phyloP scores from a whole-genome alignment of 257 asterid genomes.

The Gentiana dahurica region DNA sequence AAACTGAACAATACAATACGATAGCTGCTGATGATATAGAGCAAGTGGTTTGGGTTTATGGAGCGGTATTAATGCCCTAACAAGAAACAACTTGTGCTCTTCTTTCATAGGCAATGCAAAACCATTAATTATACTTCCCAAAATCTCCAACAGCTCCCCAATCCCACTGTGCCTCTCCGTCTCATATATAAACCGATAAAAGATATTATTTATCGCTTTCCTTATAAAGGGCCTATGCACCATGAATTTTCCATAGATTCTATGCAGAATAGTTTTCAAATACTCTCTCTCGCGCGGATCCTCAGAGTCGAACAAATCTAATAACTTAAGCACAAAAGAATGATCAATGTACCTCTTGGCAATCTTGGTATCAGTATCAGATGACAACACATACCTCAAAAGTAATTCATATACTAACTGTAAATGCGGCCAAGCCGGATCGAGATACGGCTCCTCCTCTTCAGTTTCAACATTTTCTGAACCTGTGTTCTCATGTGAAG shows the following conservation, averaged over 20 bases:
- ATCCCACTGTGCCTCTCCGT: conserved; percentile 68
- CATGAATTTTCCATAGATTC: conserved; percentile 86
- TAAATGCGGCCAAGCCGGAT: conserved; percentile 76
- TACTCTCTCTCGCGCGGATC: conserved; percentile 84
- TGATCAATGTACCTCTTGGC: conserved; percentile 71
- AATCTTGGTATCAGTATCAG: conserved; percentile 57
- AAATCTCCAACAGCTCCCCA: conserved; percentile 78
- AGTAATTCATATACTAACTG: conserved; percentile 65
- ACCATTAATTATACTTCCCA: conserved; percentile 85
- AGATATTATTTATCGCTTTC: conserved; percentile 68
- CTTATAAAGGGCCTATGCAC: conserved; percentile 85
- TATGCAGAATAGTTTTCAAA: conserved; percentile 71
- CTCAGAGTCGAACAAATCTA: conserved; percentile 74
- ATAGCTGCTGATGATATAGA: conserved; percentile 63
- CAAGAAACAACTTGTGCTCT: conserved; percentile 87
- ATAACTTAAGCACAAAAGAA: conserved; percentile 54
- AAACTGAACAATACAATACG: conserved; percentile 61
- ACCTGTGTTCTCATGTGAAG: conserved; percentile 47
- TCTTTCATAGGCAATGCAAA: conserved; percentile 93
- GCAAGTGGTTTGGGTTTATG: conserved; percentile 68
- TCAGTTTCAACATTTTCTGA: conserved; percentile 47
- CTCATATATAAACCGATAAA: conserved; percentile 68
- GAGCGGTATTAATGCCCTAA: conserved; percentile 67
- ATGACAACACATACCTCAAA: conserved; percentile 54
- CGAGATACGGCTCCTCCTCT: conserved; percentile 61